These are phyloP conservation scores for Trapa incisa DNA, from an alignment of 345 rosid species.

Conservation along the genomic window DNA sequence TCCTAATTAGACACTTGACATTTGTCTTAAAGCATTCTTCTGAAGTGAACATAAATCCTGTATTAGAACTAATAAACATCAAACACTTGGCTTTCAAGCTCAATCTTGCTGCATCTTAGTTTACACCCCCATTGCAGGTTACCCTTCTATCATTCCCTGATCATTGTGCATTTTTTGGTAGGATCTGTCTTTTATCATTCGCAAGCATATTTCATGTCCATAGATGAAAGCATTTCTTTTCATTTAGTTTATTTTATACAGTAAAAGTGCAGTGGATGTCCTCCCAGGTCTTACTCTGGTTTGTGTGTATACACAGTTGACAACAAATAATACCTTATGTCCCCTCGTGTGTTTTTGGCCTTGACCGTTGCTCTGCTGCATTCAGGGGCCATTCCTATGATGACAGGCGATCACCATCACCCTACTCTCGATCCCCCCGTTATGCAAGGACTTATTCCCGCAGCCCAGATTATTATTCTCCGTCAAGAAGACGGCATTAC, in stretches of 20 bases:
- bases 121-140: background rate
- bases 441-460: conserved; percentile 32
- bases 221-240: too few species aligned
- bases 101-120: background rate
- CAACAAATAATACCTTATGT: too few species aligned
- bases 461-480: conserved; percentile 33
- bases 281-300: background rate
- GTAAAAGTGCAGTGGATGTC: background rate
- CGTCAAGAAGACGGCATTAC: conserved; percentile 21
- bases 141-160: too few species aligned
- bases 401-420: conserved; percentile 34
- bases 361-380: conserved; percentile 3
- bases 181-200: too few species aligned
- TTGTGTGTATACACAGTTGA: background rate
- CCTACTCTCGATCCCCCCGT: conserved; percentile 43
- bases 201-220: too few species aligned
- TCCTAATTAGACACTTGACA: background rate
- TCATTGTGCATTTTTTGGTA: too few species aligned
- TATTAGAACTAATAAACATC: background rate
- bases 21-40: background rate
- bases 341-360: background rate
- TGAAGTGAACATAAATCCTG: background rate
- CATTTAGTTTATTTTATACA: too few species aligned
- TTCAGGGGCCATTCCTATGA: conserved; percentile 33
- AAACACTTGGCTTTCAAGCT: background rate